phyloP scores from a whole-genome alignment of 257 asterid species.

The Nyctanthes arbortristis region DNA sequence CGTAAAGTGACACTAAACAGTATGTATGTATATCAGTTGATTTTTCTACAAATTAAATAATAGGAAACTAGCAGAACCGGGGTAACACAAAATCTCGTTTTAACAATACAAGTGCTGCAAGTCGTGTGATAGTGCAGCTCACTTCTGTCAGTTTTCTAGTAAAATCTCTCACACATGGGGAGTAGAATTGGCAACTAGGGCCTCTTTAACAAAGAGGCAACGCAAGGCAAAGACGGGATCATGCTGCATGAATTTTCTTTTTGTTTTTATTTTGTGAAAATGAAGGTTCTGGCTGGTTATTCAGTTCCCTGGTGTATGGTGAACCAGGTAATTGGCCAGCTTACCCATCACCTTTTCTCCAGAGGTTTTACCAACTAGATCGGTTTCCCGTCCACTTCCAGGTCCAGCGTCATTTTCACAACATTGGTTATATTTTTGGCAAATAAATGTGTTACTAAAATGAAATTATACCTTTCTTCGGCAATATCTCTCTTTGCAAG shows the following conservation, averaged over 20 bases:
- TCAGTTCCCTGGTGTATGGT: neutral
- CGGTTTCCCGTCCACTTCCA: neutral
- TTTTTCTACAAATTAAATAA: neutral
- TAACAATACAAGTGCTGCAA: neutral
- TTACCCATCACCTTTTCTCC: neutral
- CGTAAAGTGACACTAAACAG: neutral
- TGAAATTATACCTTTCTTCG: slow-evolving; percentile 60
- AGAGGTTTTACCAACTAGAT: neutral
- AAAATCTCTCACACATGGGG: neutral
- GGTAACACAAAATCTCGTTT: neutral
- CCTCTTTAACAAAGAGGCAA: neutral
- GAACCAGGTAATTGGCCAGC: too few relatives aligned
- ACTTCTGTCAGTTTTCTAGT: neutral
- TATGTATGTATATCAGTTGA: neutral
- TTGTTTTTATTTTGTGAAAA: too few relatives aligned
- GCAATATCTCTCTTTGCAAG: slow-evolving; percentile 79
- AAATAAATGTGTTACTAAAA: slow-evolving; percentile 11
- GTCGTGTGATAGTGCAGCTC: neutral
- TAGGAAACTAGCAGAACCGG: neutral
- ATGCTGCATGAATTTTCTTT: too few relatives aligned
- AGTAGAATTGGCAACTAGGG: neutral
- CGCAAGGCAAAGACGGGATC: neutral
- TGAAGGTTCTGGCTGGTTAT: neutral
- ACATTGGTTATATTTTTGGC: neutral
- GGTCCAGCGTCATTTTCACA: neutral